Percentiles rank a stretch among this genome's conserved stretches.
phyloP scores from a whole-genome alignment of 1,139 yeast species.

The Protomyces gravidus region DNA sequence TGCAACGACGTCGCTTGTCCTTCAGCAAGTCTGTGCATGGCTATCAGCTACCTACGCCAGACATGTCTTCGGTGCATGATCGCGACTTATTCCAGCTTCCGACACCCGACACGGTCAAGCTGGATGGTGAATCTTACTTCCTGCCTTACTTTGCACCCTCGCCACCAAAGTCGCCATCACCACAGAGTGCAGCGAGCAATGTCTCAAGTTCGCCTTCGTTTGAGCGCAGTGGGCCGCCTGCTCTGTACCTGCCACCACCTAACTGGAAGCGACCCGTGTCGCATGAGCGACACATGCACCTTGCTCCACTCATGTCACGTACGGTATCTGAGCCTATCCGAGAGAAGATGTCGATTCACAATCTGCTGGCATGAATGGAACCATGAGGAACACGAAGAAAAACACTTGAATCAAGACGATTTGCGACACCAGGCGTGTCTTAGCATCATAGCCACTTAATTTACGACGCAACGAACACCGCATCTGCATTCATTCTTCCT shows the following conservation, averaged over 20 bases:
- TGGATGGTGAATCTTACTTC: not conserved
- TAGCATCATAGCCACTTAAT: not conserved
- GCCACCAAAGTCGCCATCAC: not conserved
- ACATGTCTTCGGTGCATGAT: not conserved
- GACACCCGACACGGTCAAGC: not conserved
- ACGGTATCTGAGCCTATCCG: not conserved
- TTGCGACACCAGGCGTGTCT: not conserved
- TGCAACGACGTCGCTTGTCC: not conserved
- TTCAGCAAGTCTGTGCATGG: not conserved
- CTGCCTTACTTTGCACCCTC: not conserved
- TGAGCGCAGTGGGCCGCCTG: not conserved
- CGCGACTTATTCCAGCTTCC: not conserved
- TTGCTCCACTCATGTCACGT: not conserved
- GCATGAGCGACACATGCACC: not conserved
- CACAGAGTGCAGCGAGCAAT: not conserved
- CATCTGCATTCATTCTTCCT: too few relatives aligned
- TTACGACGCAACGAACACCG: not conserved
- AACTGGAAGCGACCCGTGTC: not conserved
- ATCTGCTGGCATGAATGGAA: not conserved
- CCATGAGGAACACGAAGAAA: not conserved
- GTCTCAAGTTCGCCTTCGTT: not conserved
- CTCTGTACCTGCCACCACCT: not conserved
- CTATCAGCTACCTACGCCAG: not conserved
- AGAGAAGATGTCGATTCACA: not conserved
- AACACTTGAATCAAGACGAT: not conserved